A percentile compares a stretch with the other conserved stretches of the same genome.
Evolutionary conservation across 2,329 filamentous ascomycete genomes (phyloP).

Genomic region (Ceratocystis cubensis): DNA sequence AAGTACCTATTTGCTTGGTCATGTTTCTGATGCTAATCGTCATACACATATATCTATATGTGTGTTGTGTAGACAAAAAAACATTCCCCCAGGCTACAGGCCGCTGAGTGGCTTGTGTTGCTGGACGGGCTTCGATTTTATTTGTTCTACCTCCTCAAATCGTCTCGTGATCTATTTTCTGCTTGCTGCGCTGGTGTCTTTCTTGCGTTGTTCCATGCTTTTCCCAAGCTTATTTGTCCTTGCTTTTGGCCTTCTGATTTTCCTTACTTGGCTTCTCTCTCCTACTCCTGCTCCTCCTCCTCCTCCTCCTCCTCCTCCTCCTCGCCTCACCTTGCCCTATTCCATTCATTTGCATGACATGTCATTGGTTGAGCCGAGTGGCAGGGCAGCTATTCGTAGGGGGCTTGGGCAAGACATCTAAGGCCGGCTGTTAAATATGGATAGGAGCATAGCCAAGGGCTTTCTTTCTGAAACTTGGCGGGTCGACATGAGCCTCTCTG

Average conservation of each 20-base stretch:
- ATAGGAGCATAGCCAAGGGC: too few species aligned
- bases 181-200: background rate
- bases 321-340: background rate
- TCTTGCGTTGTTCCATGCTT: background rate
- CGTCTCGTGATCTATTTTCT: constrained; percentile 1
- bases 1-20: background rate
- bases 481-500: too few species aligned
- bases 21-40: background rate
- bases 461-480: background rate
- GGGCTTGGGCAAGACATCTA: background rate
- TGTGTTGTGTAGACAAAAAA: background rate
- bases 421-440: background rate
- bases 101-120: background rate
- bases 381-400: background rate
- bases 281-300: background rate
- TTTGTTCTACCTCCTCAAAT: background rate
- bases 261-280: background rate
- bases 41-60: background rate
- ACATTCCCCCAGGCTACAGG: background rate
- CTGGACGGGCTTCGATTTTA: background rate
- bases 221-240: background rate
- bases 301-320: background rate
- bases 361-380: background rate
- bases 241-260: background rate
- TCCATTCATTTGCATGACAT: background rate